Evolutionary conservation across 495 filamentous ascomycete genomes (phyloP).

Genomic region (Penicillium antarcticum): DNA sequence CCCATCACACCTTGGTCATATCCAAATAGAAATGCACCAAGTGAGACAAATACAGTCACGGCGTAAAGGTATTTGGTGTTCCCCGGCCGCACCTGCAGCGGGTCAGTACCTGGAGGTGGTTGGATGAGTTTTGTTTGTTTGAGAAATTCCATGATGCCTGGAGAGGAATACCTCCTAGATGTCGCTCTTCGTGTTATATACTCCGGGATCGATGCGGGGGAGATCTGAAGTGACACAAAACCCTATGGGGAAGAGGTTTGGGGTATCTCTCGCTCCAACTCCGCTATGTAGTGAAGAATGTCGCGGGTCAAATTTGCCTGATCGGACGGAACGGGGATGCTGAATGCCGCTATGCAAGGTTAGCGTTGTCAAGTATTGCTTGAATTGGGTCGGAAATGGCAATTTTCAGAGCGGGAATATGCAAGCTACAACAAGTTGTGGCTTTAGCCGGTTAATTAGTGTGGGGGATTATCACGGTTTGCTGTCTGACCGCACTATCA

Average conservation of each 20-base stretch:
- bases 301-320: neutral
- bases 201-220: neutral
- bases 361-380: neutral
- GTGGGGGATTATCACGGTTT: no score
- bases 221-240: neutral
- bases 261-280: neutral
- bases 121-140: slow-evolving; percentile 16
- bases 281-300: neutral
- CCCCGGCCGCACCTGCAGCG: neutral
- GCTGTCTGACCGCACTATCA: no score
- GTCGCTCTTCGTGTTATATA: neutral
- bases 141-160: neutral
- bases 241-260: neutral
- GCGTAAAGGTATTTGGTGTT: slow-evolving; percentile 13
- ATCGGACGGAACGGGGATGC: neutral
- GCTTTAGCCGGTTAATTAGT: no score
- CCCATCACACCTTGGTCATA: slow-evolving; percentile 66
- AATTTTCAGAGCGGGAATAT: neutral
- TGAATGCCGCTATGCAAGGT: neutral
- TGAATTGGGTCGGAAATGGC: neutral
- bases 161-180: no score
- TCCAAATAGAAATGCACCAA: slow-evolving; percentile 64
- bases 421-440: no score
- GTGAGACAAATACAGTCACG: slow-evolving; percentile 49
- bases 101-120: slow-evolving; percentile 10